Evolutionary conservation across 495 filamentous ascomycete species (phyloP), one percentile per base, ranked within the genome.

Genomic region (Penicilliopsis zonata): DNA sequence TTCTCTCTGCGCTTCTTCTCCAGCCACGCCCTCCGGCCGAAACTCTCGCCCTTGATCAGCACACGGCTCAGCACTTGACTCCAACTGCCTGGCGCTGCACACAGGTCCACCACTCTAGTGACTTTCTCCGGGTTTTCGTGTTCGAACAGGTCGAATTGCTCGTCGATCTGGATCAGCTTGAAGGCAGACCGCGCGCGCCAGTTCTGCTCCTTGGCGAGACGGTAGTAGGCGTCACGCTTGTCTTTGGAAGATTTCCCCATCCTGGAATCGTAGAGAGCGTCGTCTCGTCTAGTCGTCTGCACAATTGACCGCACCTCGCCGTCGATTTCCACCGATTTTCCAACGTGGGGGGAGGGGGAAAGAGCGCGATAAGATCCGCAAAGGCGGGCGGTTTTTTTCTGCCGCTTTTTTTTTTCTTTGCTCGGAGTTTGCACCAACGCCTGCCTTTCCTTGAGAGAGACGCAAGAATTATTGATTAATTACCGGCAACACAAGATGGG

Each of bases 181-280:
- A 92, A 98, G 19, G 90, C 90, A 36, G 82, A 88, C 31, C 90
- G 80, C 10, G 90, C 90, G 16, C 90, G 83, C 87, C 87, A 98
- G 36, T 90, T 88, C 69, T 96, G 86, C 48, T 98, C 90, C 61
- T 98, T 98, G 3, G 90, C 90, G 5, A 98, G 78, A 18, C 90
- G 76, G 51, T 98, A 98, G 59, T 98, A 98, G 32, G 86, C 83
- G 52, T 98, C 90, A 30, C 90, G 82, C 63, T 98, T 98, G 49
- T 98, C 90, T 59, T 98, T 98, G 21, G 87, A 94, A 1, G 90
- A 94, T 54, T 95, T 95, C 2, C 90, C 90, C 90, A 98, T 98
- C 14, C 38, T 44, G 25, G 3, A 37, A 21, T 12, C 14, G 9
- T n/a, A 35, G 30, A 33, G 4, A 12, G 4, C 25, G n/a, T 12